Evolutionary conservation across 2,329 filamentous ascomycete genomes (phyloP).

Genomic region (Parastagonospora avenae): DNA sequence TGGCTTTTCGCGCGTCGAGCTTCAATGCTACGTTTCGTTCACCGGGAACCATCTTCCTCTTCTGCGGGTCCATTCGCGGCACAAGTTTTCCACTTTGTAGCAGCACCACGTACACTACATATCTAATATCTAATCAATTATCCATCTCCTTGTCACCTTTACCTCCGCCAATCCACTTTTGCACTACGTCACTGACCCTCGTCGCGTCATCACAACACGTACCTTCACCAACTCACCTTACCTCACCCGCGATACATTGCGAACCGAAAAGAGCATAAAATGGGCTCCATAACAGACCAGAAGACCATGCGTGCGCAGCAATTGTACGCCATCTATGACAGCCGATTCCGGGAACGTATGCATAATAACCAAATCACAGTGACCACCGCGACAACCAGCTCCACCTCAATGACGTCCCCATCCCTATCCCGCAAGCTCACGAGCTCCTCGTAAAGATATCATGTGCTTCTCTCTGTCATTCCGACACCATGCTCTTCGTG

Average conservation of each 20-base stretch:
- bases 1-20: slow-evolving; percentile 3
- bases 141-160: not conserved
- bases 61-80: slow-evolving; percentile 5
- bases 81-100: slow-evolving; percentile 13
- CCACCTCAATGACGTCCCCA: slow-evolving; percentile 52
- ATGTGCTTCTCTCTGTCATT: slow-evolving; percentile 49
- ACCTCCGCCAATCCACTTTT: not conserved
- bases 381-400: slow-evolving; percentile 43
- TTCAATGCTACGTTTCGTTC: not conserved
- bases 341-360: not conserved
- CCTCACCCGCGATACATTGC: not conserved
- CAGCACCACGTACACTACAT: not conserved
- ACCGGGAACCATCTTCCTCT: slow-evolving; percentile 18
- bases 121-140: slow-evolving; percentile 1
- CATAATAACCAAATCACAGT: not conserved
- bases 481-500: slow-evolving; percentile 47
- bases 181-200: too few species aligned
- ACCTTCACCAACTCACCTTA: not conserved
- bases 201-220: not conserved
- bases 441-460: slow-evolving; percentile 49
- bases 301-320: slow-evolving; percentile 38
- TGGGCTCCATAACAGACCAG: slow-evolving; percentile 19
- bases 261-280: slow-evolving; percentile 1
- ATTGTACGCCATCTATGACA: slow-evolving; percentile 12
- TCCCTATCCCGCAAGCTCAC: slow-evolving; percentile 50